phyloP scores from a whole-genome alignment of 331 rosid genomes.

The Telfairia occidentalis region DNA sequence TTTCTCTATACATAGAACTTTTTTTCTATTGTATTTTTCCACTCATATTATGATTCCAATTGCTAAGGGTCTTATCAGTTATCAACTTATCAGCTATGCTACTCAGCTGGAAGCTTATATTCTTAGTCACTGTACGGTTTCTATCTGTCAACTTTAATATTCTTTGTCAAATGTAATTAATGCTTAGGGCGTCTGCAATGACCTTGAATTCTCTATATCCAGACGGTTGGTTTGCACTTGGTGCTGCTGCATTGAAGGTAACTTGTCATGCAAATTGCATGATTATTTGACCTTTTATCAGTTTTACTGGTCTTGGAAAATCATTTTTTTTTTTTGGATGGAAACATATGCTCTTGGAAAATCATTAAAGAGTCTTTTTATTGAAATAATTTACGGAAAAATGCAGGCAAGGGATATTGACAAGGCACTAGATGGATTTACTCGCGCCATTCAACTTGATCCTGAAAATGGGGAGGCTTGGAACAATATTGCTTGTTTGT shows the following conservation, averaged over 20 bases:
- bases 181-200: conserved; percentile 90
- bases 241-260: conserved; percentile 98
- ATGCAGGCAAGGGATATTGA: conserved; percentile 80
- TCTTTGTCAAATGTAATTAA: conserved; percentile 17
- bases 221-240: conserved; percentile 96
- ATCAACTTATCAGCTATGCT: background rate
- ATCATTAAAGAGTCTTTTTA: background rate
- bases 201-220: conserved; percentile 85
- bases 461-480: conserved; percentile 99
- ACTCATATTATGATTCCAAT: background rate
- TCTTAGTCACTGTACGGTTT: background rate
- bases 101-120: conserved; percentile 7
- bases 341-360: too few species aligned
- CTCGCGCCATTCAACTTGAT: conserved; percentile 93
- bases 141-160: conserved; percentile 1
- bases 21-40: background rate
- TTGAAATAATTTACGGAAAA: conserved; percentile 18
- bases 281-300: background rate
- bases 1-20: background rate
- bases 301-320: background rate
- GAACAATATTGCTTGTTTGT: conserved; percentile 98
- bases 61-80: background rate
- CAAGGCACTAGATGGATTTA: conserved; percentile 90
- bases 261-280: conserved; percentile 1
- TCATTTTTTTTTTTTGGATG: too few species aligned